phyloP scores from a whole-genome alignment of 2,329 filamentous ascomycete genomes.

The Cytospora schulzeri region DNA sequence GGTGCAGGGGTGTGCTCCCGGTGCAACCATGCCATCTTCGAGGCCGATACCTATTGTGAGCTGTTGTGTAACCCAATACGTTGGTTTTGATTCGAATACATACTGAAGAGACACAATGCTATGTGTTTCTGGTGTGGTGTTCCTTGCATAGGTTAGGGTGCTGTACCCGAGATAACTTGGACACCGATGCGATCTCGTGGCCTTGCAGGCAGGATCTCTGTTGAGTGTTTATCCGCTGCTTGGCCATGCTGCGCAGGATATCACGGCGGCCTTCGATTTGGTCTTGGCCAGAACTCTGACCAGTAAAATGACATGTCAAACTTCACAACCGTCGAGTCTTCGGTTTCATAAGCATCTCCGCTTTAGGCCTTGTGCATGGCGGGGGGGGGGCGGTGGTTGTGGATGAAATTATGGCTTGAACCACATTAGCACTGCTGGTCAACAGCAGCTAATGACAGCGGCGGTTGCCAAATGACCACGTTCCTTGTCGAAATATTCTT shows the following conservation, averaged over 20 bases:
- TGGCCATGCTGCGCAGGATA: background rate
- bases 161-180: conserved; percentile 6
- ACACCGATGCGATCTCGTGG: background rate
- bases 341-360: background rate
- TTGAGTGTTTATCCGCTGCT: background rate
- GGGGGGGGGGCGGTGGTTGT: conserved; percentile 4
- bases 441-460: conserved; percentile 1
- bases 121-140: conserved; percentile 2
- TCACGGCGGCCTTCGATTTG: background rate
- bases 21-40: background rate
- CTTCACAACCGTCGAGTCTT: background rate
- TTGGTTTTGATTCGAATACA: background rate
- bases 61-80: background rate
- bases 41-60: background rate
- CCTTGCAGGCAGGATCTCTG: background rate
- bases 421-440: conserved; percentile 5
- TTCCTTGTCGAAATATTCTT: conserved; percentile 4
- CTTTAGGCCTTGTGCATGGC: conserved; percentile 15
- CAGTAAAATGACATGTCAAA: conserved; percentile 3
- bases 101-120: background rate
- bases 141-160: conserved; percentile 4
- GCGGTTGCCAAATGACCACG: conserved; percentile 8
- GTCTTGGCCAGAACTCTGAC: background rate
- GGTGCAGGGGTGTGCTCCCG: background rate
- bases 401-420: background rate